phyloP scores from a whole-genome alignment of 805 yeast genomes.

The Saccharomycopsis synnaedendra region DNA sequence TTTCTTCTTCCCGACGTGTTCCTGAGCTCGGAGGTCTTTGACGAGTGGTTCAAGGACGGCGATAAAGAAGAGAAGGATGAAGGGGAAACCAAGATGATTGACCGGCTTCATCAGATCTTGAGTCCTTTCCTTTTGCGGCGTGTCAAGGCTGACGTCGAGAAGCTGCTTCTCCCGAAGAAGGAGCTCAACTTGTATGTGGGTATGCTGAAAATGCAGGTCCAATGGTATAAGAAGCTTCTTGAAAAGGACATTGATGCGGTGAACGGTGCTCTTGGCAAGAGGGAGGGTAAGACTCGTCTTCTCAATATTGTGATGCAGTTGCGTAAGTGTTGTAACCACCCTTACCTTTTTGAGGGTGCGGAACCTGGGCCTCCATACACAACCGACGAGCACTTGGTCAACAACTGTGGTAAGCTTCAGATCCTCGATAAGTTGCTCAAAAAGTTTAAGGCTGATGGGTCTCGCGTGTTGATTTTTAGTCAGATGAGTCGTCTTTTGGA shows the following conservation, averaged over 20 bases:
- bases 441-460: conserved; percentile 63
- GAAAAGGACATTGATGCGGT: conserved; percentile 95
- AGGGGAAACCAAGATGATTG: conserved; percentile 73
- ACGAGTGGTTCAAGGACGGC: conserved; percentile 68
- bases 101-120: conserved; percentile 78
- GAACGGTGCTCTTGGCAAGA: conserved; percentile 88
- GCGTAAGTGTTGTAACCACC: conserved; percentile 95
- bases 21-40: conserved; percentile 82
- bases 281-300: conserved; percentile 85
- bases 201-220: conserved; percentile 90
- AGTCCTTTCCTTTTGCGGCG: conserved; percentile 84
- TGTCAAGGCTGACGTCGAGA: conserved; percentile 88
- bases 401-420: conserved; percentile 82
- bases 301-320: conserved; percentile 94
- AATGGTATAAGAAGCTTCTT: conserved; percentile 80
- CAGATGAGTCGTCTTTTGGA: conserved; percentile 90
- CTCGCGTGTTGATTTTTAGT: conserved; percentile 82
- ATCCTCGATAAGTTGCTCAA: conserved; percentile 75
- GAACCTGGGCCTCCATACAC: conserved; percentile 98
- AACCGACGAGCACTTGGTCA: conserved; percentile 89
- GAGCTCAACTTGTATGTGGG: conserved; percentile 86
- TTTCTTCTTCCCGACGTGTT: conserved; percentile 90
- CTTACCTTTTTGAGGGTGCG: conserved; percentile 96
- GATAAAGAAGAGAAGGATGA: conserved; percentile 31
- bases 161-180: conserved; percentile 78